phyloP scores from a whole-genome alignment of 257 asterid species.

The Nyctanthes arbortristis region DNA sequence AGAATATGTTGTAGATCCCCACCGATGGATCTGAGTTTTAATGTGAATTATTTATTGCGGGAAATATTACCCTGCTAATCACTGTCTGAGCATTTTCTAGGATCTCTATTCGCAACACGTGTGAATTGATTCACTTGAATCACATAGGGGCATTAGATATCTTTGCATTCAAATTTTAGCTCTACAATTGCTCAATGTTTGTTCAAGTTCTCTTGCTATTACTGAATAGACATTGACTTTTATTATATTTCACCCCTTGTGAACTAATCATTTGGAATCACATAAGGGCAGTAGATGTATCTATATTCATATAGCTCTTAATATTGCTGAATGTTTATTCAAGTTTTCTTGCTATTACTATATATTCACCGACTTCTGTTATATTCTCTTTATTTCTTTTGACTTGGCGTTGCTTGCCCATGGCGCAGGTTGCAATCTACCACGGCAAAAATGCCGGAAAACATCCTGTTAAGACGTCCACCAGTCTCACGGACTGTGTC shows the following conservation, averaged over 20 bases:
- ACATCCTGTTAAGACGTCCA: conserved; percentile 76
- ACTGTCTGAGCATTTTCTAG: neutral
- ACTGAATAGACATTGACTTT: neutral
- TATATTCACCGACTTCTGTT: neutral
- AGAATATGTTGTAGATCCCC: neutral
- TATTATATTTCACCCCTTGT: no score
- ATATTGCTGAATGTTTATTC: neutral
- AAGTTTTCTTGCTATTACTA: conserved; percentile 6
- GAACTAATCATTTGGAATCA: no score
- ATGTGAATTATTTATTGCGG: neutral
- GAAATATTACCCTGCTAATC: neutral
- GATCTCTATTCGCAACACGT: neutral
- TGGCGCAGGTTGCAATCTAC: conserved; percentile 36
- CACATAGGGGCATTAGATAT: neutral
- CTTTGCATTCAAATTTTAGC: neutral
- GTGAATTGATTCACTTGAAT: neutral
- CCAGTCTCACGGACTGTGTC: conserved; percentile 65
- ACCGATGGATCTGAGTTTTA: neutral
- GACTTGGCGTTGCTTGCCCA: conserved; percentile 7
- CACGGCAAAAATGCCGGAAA: conserved; percentile 59
- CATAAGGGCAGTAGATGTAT: neutral
- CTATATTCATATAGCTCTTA: neutral
- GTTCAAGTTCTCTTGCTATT: conserved; percentile 4
- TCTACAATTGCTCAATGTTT: neutral
- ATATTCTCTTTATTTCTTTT: neutral